Percentiles rank a stretch among this genome's conserved stretches.
Evolutionary conservation across 1,284 basidiomycete species (phyloP).

Genomic region (Coniferiporia sulphurascens): DNA sequence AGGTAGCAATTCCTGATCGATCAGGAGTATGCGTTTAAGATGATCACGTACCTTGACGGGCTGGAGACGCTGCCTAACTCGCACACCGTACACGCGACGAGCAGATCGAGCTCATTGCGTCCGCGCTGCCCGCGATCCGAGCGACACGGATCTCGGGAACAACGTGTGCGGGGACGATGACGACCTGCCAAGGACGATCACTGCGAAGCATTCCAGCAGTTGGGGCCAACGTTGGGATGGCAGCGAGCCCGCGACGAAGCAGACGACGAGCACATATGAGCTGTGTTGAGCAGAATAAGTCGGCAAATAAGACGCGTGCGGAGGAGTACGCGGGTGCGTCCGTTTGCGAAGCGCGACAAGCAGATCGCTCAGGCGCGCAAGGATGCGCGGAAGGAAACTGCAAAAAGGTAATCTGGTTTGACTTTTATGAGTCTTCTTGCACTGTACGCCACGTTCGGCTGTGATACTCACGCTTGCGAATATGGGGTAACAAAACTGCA

Average conservation of each 20-base stretch:
- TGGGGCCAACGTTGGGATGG: conserved; percentile 25
- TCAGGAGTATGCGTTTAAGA: conserved; percentile 98
- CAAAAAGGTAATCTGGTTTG: no score
- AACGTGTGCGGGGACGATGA: conserved; percentile 74
- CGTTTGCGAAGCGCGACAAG: conserved; percentile 80
- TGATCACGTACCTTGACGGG: conserved; percentile 96
- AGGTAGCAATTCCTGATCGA: conserved; percentile 99
- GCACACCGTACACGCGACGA: conserved; percentile 90
- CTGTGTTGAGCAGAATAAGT: conserved; percentile 89
- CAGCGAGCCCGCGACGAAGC: conserved; percentile 62
- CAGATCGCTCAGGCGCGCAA: conserved; percentile 55
- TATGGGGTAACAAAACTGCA: no score
- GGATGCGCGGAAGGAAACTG: conserved; percentile 32
- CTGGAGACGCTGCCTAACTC: conserved; percentile 83
- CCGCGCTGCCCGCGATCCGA: conserved; percentile 88
- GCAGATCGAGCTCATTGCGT: conserved; percentile 92
- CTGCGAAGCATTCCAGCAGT: conserved; percentile 66
- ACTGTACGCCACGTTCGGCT: no score
- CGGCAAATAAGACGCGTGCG: conserved; percentile 79
- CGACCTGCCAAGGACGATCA: conserved; percentile 75
- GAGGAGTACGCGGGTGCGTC: conserved; percentile 45
- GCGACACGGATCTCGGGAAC: conserved; percentile 83
- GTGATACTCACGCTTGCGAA: no score
- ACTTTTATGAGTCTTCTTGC: no score
- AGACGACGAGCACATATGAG: conserved; percentile 89